Evolutionary conservation across 768 basidiomycete species (phyloP).

Genomic region (Boletus rubroflammeus): DNA sequence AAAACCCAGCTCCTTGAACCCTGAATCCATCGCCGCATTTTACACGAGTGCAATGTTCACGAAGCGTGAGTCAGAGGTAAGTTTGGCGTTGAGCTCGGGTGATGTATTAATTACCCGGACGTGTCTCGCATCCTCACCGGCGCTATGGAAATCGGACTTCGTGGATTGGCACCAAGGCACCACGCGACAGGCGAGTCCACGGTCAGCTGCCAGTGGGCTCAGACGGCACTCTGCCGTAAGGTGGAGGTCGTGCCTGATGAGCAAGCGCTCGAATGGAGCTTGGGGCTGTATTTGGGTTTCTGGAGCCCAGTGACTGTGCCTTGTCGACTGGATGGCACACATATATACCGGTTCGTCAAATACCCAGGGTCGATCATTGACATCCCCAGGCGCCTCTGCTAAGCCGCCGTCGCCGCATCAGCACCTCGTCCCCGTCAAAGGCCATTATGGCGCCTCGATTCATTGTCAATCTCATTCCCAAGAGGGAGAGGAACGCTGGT

Average conservation of each 20-base stretch:
- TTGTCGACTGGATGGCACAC: background rate
- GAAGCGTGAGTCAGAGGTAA: too few species aligned
- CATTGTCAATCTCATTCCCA: constrained; percentile 46
- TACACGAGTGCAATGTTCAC: too few species aligned
- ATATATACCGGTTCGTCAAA: constrained; percentile 9
- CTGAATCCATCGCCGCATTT: too few species aligned
- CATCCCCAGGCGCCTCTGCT: background rate
- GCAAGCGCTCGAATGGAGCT: constrained; percentile 1
- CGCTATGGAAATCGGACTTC: background rate
- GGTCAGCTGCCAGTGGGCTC: constrained; percentile 4
- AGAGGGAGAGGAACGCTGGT: constrained; percentile 37
- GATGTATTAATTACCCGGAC: background rate
- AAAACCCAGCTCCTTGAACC: background rate
- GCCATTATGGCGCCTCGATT: constrained; percentile 32
- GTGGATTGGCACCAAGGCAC: background rate
- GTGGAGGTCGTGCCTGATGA: constrained; percentile 14
- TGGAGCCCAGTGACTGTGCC: constrained; percentile 6
- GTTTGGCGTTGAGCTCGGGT: background rate
- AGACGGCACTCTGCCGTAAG: constrained; percentile 16
- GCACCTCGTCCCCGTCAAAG: background rate
- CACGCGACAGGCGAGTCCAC: background rate
- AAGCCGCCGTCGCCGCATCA: too few species aligned
- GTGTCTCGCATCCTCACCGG: background rate
- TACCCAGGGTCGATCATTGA: background rate
- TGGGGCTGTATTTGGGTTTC: constrained; percentile 12